Percentiles rank a stretch among this genome's conserved stretches.
phyloP scores from a whole-genome alignment of 192 early-diverging fungal species.

The Backusella psychrophila region DNA sequence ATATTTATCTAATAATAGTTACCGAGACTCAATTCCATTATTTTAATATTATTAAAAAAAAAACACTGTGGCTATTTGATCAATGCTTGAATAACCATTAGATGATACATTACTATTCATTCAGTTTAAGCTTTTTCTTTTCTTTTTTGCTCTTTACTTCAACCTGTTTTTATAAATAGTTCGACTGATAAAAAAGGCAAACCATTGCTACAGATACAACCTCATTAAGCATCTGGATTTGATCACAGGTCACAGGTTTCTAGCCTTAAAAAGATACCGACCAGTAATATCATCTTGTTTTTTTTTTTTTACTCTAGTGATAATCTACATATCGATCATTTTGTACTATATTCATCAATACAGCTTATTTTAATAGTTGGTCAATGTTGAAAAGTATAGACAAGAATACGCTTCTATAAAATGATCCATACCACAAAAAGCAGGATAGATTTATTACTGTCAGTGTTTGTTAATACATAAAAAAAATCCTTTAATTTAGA shows the following conservation, averaged over 20 bases:
- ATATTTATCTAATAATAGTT: not conserved
- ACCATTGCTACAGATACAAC: not conserved
- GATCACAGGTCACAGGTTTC: not conserved
- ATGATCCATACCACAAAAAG: not conserved
- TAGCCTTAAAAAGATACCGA: not conserved
- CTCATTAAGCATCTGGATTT: not conserved
- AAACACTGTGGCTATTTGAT: not conserved
- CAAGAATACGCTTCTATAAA: not conserved
- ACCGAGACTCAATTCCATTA: not conserved
- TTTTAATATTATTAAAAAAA: not conserved
- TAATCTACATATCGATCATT: not conserved
- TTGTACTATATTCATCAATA: not conserved
- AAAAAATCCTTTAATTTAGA: not conserved
- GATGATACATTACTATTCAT: not conserved
- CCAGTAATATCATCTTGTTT: not conserved
- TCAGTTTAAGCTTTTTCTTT: not conserved
- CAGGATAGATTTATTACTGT: not conserved
- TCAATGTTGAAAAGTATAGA: not conserved
- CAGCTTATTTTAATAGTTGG: not conserved
- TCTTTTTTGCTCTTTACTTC: not conserved
- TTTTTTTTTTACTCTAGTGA: not conserved
- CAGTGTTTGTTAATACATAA: not conserved
- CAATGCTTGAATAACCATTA: not conserved
- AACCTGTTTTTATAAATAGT: not conserved
- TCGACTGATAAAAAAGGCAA: not conserved